Conservation (phyloP, 306 rosid genomes). For the Geum urbanum region DNA sequence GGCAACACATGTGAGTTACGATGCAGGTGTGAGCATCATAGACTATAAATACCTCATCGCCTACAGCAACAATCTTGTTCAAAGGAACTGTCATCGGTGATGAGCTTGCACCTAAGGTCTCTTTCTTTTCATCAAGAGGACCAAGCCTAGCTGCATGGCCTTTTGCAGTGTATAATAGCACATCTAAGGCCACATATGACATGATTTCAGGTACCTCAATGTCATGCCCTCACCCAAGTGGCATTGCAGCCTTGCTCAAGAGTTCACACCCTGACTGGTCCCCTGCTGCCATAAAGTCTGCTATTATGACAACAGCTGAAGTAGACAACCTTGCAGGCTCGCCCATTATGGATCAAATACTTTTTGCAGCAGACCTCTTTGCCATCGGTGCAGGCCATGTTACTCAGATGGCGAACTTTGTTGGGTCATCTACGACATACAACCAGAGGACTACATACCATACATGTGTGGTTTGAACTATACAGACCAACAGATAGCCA, state of each 20-base stretch:
- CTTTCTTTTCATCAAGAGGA: conserved; percentile 46
- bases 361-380: conserved; percentile 24
- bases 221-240: conserved; percentile 56
- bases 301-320: conserved; percentile 24
- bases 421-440: conserved; percentile 43
- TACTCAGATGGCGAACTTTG: too few relatives aligned
- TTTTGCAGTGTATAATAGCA: conserved; percentile 25
- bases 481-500: conserved; percentile 27
- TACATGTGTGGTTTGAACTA: conserved; percentile 51
- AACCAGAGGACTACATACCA: conserved; percentile 40
- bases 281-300: conserved; percentile 53
- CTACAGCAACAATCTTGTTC: conserved; percentile 39
- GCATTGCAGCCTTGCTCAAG: conserved; percentile 49
- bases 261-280: conserved; percentile 62
- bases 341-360: background rate
- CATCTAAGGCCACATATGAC: conserved; percentile 14
- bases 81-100: conserved; percentile 46
- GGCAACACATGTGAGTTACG: conserved; percentile 31
- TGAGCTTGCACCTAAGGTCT: conserved; percentile 35
- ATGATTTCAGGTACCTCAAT: conserved; percentile 51
- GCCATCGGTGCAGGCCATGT: conserved; percentile 55
- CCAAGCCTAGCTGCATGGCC: conserved; percentile 61
- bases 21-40: conserved; percentile 34
- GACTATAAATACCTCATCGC: conserved; percentile 30
- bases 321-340: background rate